A percentile compares a stretch with the other conserved stretches of the same genome.
Conservation (phyloP, 768 basidiomycete species). For the Russula sp. region DNA sequence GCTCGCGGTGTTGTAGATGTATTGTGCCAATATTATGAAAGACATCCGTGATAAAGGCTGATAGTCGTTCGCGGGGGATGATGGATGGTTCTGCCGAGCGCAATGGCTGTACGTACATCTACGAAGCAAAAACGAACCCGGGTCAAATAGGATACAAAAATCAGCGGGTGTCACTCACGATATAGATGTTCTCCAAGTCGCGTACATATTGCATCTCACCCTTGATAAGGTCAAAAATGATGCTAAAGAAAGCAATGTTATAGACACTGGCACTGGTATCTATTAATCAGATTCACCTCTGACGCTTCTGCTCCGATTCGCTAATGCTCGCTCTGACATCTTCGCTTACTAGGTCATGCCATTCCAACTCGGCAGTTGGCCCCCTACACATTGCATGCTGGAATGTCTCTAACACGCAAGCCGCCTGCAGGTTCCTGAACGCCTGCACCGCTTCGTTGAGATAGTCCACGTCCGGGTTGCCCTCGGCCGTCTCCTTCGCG, state of each 20-base stretch:
- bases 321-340: slow-evolving; percentile 59
- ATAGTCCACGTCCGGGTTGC: slow-evolving; percentile 81
- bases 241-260: slow-evolving; percentile 42
- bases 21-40: slow-evolving; percentile 87
- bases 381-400: slow-evolving; percentile 87
- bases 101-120: slow-evolving; percentile 84
- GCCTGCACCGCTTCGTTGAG: slow-evolving; percentile 79
- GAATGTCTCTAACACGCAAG: slow-evolving; percentile 85
- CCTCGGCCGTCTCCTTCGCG: slow-evolving; percentile 73
- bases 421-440: slow-evolving; percentile 75
- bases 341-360: slow-evolving; percentile 80
- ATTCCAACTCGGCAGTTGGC: slow-evolving; percentile 76
- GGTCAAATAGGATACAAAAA: background rate
- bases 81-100: slow-evolving; percentile 72
- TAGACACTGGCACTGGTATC: background rate
- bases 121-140: slow-evolving; percentile 16
- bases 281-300: slow-evolving; percentile 56
- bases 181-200: slow-evolving; percentile 82
- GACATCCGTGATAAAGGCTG: slow-evolving; percentile 78
- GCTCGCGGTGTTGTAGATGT: slow-evolving; percentile 64
- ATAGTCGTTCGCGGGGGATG: slow-evolving; percentile 64
- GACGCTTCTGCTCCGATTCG: slow-evolving; percentile 78
- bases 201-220: slow-evolving; percentile 95
- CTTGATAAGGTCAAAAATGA: slow-evolving; percentile 93
- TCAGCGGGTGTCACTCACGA: slow-evolving; percentile 43